Evolutionary conservation across 164 flowering plant species (phyloP).

Genomic region (Liriodendron chinense): DNA sequence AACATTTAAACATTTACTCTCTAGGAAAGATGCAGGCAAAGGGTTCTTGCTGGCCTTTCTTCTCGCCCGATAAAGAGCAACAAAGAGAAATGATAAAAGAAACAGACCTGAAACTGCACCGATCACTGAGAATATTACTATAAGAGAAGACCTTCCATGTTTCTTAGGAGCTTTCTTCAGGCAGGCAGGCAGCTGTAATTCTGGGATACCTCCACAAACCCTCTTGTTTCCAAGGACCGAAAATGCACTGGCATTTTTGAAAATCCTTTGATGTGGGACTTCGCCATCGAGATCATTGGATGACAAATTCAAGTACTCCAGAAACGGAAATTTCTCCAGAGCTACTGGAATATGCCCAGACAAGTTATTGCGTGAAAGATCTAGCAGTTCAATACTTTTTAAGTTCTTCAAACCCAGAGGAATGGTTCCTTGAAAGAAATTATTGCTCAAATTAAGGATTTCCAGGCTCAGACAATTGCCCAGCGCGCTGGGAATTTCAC

Average conservation of each 20-base stretch:
- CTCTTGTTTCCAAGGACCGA: constrained; percentile 25
- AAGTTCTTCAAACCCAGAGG: not conserved
- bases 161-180: not conserved
- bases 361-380: constrained; percentile 24
- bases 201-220: constrained; percentile 36
- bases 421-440: not conserved
- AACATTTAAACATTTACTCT: not conserved
- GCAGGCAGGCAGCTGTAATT: constrained; percentile 27
- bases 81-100: not conserved
- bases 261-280: constrained; percentile 27
- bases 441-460: not conserved
- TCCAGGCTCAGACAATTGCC: not conserved
- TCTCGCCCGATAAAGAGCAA: not conserved
- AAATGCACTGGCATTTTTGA: constrained; percentile 25
- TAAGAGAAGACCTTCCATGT: not conserved
- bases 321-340: constrained; percentile 12
- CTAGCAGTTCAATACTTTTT: constrained; percentile 1
- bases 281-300: constrained; percentile 28
- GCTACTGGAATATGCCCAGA: constrained; percentile 25
- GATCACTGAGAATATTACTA: not conserved
- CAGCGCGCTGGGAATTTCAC: constrained; percentile 24
- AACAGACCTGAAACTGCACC: not conserved
- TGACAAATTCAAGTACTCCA: constrained; percentile 22
- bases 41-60: not conserved
- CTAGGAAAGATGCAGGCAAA: not conserved